These are phyloP conservation scores for Pseudoneurospora amorphoporcata DNA, from an alignment of 495 filamentous ascomycete genomes.

Conservation along the genomic window DNA sequence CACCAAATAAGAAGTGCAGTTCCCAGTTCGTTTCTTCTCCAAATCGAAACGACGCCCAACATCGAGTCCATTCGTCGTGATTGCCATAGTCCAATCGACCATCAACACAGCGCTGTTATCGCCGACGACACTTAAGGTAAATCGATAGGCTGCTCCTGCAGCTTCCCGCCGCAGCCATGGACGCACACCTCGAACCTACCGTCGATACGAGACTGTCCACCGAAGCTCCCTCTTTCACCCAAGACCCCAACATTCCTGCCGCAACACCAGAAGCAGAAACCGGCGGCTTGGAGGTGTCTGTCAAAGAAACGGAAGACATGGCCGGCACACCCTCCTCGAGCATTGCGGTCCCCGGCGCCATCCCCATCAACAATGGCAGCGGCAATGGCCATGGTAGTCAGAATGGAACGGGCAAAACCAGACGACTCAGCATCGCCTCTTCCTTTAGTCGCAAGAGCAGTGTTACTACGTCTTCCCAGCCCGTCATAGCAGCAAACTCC, in stretches of 20 bases:
- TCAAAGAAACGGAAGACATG: background rate
- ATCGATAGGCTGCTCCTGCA: background rate
- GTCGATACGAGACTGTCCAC: background rate
- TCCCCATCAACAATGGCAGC: conserved; percentile 1
- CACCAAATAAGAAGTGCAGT: background rate
- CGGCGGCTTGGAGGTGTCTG: background rate
- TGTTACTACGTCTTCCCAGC: too few species aligned
- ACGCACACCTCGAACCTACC: background rate
- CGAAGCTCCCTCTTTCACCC: background rate
- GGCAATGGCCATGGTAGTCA: background rate
- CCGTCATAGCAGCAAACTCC: too few species aligned
- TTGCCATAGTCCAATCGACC: background rate
- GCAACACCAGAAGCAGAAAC: background rate
- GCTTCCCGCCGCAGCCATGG: background rate
- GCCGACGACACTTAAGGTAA: background rate
- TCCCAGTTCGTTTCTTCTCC: background rate
- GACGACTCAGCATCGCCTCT: conserved; percentile 12
- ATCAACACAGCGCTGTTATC: background rate
- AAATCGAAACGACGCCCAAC: background rate
- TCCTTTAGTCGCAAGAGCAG: conserved; percentile 39
- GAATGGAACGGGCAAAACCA: background rate
- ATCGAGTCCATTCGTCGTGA: background rate
- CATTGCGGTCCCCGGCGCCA: background rate
- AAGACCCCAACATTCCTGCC: background rate
- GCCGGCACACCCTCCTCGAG: background rate